A percentile compares a stretch with the other conserved stretches of the same genome.
Evolutionary conservation across 1,139 yeast genomes (phyloP).

Genomic region (Geotrichum candidum): DNA sequence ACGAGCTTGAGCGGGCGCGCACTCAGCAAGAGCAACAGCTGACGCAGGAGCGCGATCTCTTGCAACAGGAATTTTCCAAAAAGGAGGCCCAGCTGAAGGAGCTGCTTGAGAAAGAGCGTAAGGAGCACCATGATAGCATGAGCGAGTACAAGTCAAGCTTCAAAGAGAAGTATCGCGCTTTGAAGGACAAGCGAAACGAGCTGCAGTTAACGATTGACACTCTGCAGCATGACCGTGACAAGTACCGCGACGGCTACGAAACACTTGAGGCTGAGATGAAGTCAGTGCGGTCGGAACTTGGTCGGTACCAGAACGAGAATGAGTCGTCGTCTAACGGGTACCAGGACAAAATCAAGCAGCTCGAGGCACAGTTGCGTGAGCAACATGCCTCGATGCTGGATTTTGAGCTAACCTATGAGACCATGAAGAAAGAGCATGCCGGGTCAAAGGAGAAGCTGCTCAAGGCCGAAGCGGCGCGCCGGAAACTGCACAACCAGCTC

Average conservation of each 20-base stretch:
- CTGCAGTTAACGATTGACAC: slow-evolving; percentile 20
- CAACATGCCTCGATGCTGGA: slow-evolving; percentile 1
- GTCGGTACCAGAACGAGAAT: slow-evolving; percentile 2
- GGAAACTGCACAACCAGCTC: slow-evolving; percentile 64
- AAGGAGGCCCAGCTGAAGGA: slow-evolving; percentile 11
- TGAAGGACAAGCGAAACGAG: slow-evolving; percentile 19
- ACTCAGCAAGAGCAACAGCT: slow-evolving; percentile 26
- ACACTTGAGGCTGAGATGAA: slow-evolving; percentile 1
- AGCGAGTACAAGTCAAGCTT: slow-evolving; percentile 22
- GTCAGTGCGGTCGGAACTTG: neutral
- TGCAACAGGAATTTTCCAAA: slow-evolving; percentile 1
- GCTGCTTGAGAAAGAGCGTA: neutral
- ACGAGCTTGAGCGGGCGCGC: slow-evolving; percentile 16
- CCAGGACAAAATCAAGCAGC: neutral
- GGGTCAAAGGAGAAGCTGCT: slow-evolving; percentile 32
- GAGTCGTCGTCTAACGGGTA: neutral
- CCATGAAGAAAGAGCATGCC: slow-evolving; percentile 23
- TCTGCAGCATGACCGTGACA: slow-evolving; percentile 13
- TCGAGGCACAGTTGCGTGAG: slow-evolving; percentile 1
- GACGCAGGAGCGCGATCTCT: slow-evolving; percentile 4
- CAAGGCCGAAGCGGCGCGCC: slow-evolving; percentile 48
- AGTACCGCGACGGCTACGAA: slow-evolving; percentile 19
- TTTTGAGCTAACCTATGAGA: slow-evolving; percentile 21
- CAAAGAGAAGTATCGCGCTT: slow-evolving; percentile 23
- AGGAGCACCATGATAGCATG: slow-evolving; percentile 6